Base-by-base conservation (phyloP, 257 asterid genomes). In the Scutellaria barbata region DNA sequence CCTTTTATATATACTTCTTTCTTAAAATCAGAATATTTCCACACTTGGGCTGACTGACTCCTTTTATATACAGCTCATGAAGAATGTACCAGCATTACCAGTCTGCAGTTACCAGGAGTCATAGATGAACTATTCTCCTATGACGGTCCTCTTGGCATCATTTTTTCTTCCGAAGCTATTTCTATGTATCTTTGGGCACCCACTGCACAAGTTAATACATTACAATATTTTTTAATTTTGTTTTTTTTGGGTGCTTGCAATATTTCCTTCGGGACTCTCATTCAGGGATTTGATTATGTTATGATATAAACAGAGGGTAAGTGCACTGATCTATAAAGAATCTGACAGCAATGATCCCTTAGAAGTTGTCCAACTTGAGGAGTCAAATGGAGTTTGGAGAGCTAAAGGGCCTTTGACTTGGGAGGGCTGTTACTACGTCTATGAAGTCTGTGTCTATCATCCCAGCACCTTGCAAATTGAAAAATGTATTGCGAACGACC, bases 51-150 rank as follows among this genome's bases (percentile, higher is more conserved):
- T 82, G 58, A 66, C 57, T 43, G 57, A n/a, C 16, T 71, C 46
- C 9, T 53, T 58, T 71, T 71, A 61, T 72, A 42, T 80, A 79
- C 84, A 89, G 99, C 89, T 73, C 82, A 55, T 52, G 90, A 86
- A 76, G 80, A 71, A 64, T 91, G 95, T 82, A 76, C 78, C 68
- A 65, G 66, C 51, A 84, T 89, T 64, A 89, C 96, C 22, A 86
- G 97, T 77, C 80, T 94, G 87, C 99, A 94, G 83, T 83, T 94
- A 77, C 96, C 99, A 40, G 99, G 97, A 69, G 88, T 94, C 74
- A 81, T 94, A 61, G 99, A 94, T 56, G 97, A 94, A 74, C 78
- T 89, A 68, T 91, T 89, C 83, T 85, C 79, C 50, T 94, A 94
- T 45, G 62, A 63, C 80, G 97, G 99, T 66, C 90, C 96, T 71